Evolutionary conservation across 225 moss, liverwort and hornwort genomes (phyloP).

Genomic region (Marchantia paleacea): DNA sequence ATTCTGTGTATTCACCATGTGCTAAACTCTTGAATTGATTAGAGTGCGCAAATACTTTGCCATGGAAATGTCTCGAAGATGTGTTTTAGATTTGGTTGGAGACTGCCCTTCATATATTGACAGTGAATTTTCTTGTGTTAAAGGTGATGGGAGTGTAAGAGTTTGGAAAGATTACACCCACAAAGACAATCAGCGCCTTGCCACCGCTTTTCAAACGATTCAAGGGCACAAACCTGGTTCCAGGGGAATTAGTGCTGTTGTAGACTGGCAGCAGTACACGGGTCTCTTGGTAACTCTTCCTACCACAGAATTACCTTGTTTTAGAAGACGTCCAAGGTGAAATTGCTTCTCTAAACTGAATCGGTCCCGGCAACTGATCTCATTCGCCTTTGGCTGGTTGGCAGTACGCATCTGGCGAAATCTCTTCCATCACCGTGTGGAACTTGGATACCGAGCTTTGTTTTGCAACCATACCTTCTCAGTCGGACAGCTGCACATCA

Average conservation of each 20-base stretch:
- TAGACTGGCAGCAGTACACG: constrained; percentile 94
- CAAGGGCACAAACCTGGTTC: constrained; percentile 94
- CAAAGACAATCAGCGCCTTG: constrained; percentile 69
- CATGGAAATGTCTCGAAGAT: too few species aligned
- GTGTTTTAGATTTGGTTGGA: too few species aligned
- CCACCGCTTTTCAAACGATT: constrained; percentile 94
- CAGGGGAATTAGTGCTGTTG: constrained; percentile 82
- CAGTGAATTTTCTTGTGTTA: not conserved
- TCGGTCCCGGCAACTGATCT: too few species aligned
- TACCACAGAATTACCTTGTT: too few species aligned
- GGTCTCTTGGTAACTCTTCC: constrained; percentile 67
- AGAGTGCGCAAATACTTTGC: too few species aligned
- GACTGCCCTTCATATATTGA: too few species aligned
- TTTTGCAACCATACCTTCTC: constrained; percentile 64
- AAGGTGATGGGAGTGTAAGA: constrained; percentile 93
- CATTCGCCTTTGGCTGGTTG: not conserved
- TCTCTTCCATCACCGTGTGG: constrained; percentile 95
- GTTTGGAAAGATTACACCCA: constrained; percentile 96
- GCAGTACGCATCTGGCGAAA: constrained; percentile 98
- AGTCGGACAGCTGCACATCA: constrained; percentile 79
- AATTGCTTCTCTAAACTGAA: not conserved
- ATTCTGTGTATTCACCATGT: too few species aligned
- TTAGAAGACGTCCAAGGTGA: not conserved
- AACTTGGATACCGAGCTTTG: constrained; percentile 84
- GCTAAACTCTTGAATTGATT: too few species aligned